A percentile compares a stretch with the other conserved stretches of the same genome.
Evolutionary conservation across 73 alveolate species (phyloP).

Genomic region (Vitrella brassicaformis): DNA sequence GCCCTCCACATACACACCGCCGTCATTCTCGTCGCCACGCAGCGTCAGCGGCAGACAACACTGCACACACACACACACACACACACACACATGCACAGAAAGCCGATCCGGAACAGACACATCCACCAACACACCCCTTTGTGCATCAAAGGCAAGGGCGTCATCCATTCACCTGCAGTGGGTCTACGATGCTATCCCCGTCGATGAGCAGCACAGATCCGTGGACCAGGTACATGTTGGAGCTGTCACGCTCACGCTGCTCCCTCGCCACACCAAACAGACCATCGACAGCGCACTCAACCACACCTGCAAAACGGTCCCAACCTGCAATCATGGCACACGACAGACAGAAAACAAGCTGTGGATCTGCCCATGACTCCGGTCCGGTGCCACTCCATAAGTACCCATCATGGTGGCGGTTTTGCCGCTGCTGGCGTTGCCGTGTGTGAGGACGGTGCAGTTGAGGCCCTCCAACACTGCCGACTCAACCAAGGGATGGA

Average conservation of each 20-base stretch:
- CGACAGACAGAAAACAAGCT: no score
- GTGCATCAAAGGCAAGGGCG: no score
- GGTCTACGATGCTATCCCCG: background rate
- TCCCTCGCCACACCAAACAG: no score
- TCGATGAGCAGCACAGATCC: background rate
- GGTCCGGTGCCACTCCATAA: background rate
- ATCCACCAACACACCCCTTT: no score
- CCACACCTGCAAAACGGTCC: background rate
- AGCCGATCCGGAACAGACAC: no score
- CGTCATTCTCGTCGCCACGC: background rate
- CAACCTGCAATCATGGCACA: background rate
- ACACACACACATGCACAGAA: no score
- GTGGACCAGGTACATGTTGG: background rate
- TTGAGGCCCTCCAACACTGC: background rate
- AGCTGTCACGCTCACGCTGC: no score
- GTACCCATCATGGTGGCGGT: background rate
- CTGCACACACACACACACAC: no score
- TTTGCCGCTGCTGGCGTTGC: background rate
- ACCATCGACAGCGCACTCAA: no score
- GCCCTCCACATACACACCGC: background rate
- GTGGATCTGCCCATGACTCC: background rate
- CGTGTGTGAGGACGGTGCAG: background rate
- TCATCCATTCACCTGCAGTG: no score
- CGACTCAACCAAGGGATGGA: background rate
- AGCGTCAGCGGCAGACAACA: background rate